Base-by-base conservation (phyloP, 495 filamentous ascomycete species). In the Neurospora sp. region DNA sequence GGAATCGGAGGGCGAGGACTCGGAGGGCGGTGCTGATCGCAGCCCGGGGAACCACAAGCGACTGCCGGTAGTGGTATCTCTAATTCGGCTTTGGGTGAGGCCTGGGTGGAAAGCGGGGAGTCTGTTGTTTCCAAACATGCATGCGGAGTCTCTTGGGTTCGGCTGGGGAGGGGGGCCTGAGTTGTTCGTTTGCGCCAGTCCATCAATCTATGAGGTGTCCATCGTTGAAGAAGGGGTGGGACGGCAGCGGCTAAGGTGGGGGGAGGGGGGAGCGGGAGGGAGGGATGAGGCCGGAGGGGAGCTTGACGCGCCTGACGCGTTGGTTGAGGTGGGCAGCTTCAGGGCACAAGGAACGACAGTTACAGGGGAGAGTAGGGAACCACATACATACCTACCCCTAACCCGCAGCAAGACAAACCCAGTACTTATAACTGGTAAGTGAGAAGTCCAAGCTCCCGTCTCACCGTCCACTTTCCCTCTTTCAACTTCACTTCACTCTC, bases 231-330 rank as follows among this genome's bases (percentile, higher is more conserved):
- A 61, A 61, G 53, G 53, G 22, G 53, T 61, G 53, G 53, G 53
- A 61, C 53, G 53, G 22, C 27, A 61, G 53, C 53, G 53, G 53
- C 2, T 35, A 61, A 61, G 53, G 53, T 61, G 27, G 53, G 53
- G 53, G 53, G 20, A 1, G 53, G 22, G 53, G 53, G 20, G 22
- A 31, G 47, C 20, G 47, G 53, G 53, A 31, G 22, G 47, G 47
- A 31, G 4, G 53, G 47, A 53, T 53, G 76, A 70, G 76, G 75
- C 10, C 77, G 78, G 76, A 79, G 79, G 71, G 73, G 71, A 74
- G 70, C 73, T 74, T 73, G 72, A 73, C 72, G 72, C 72, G 72
- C 72, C 27, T 38, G 47, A 39, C 70, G 47, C 70, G 70, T 69
- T 42, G 42, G 42, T 53, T 53, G 9, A 53, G 1, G 53, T 61